Base-by-base conservation (phyloP, 495 filamentous ascomycete species). In the Sphaerosporella brunnea region DNA sequence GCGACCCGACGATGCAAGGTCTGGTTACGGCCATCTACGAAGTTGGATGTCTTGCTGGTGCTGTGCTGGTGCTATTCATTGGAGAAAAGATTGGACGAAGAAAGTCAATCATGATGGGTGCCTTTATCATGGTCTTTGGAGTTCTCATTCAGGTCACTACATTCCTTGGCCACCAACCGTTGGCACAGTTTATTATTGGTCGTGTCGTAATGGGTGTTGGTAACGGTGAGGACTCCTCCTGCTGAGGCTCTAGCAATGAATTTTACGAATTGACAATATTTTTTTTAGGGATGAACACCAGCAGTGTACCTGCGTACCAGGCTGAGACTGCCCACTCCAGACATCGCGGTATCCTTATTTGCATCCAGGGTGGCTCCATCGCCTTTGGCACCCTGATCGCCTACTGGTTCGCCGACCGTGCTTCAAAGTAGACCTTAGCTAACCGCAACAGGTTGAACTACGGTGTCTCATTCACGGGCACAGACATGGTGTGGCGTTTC, bases 21-120 rank as follows among this genome's bases (percentile, higher is more conserved):
- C 66, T 82, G 16, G 79, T 88, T 11, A 88, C 83, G 2, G 80
- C 83, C 2, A 82, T 92, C 36, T 90, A 87, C 59, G 83, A 87
- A 55, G 69, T 87, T 30, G 83, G 80, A 19, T 87, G 83, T 64
- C 63, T 88, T 15, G 59, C 73, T 8, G 83, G 84, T 34, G 81
- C 84, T 37, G 72, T 87, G 45, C 75, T 75, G 44, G 77, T 82
- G 18, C 65, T 88, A 30, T 64, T 68, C 26, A 68, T 74, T 40
- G 84, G 80, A 43, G 84, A 92, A 53, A 51, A 63, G 10, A 63
- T 83, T 3, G 83, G 84, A 18, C 68, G 84, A 53, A 68, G 79
- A 38, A 62, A 56, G 41, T 68, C 68, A 1, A 71, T 79, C 52
- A 70, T 79, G 26, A 46, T 71, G 0, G 83, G 83, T 51, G 79